Base-by-base conservation (phyloP, 352 stramenopile genomes). In the Thalassiosira allenii region DNA sequence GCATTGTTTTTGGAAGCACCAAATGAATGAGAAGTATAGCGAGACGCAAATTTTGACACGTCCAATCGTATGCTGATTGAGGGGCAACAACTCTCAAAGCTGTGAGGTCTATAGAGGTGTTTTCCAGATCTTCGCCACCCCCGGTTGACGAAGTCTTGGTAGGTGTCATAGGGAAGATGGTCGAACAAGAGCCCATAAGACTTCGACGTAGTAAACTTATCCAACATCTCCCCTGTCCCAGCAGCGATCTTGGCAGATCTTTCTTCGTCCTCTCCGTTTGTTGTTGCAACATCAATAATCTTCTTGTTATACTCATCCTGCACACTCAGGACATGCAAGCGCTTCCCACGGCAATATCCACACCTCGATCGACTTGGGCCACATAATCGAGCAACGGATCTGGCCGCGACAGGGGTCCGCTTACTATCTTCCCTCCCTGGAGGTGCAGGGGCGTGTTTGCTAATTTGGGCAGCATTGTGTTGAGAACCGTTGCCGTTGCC, bases 71-170 rank as follows among this genome's bases (percentile, higher is more conserved):
- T 94, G 20, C 88, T 90, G 20, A 93, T 69, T 11, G 85, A 76
- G 20, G 90, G 88, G 84, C 91, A 95, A 53, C 91, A 95, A 64
- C 81, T 89, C 57, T 86, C 70, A 72, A 86, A 89, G 68, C 91
- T 92, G 58, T 87, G 52, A 53, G 91, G 91, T 54, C 82, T 81
- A 62, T 95, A 95, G 30, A 95, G 71, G 67, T 91, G 83, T 40
- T 86, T 83, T 44, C 91, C 91, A 17, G 81, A 92, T 64, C 91
- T 67, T 69, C 90, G 79, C 91, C 91, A 95, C 58, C 90, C 90
- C 54, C 72, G 62, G 78, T 92, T 77, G 27, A 95, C 84, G 12
- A 95, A 83, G 17, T 70, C 56, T 81, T 93, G 77, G 69, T 95
- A 95, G 8, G 70, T 76, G 8, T 65, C 27, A 14, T 85, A 78